Evolutionary conservation across 2,329 filamentous ascomycete genomes (phyloP).

Genomic region (Celoporthe dispersa): DNA sequence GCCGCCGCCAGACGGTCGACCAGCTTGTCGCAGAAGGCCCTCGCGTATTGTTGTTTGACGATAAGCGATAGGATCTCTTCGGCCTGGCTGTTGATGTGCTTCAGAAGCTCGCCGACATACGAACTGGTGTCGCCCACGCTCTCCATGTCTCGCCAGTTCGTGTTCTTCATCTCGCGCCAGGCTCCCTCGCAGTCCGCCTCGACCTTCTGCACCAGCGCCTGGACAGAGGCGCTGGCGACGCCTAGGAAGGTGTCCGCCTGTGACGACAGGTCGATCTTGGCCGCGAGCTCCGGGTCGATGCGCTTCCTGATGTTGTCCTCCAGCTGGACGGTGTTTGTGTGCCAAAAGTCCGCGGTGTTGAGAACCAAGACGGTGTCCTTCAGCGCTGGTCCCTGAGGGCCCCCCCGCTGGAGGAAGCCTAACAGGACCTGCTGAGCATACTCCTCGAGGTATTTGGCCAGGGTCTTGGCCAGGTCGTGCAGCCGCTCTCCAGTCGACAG

Average conservation of each 20-base stretch:
- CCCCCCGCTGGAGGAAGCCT: slow-evolving; percentile 66
- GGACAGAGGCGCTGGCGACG: slow-evolving; percentile 85
- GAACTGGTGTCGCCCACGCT: slow-evolving; percentile 91
- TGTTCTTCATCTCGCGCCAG: slow-evolving; percentile 98
- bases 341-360: slow-evolving; percentile 98
- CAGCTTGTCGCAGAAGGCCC: slow-evolving; percentile 95
- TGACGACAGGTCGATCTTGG: slow-evolving; percentile 83
- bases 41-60: slow-evolving; percentile 89
- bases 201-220: slow-evolving; percentile 81
- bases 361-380: slow-evolving; percentile 85
- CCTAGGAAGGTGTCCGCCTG: slow-evolving; percentile 96
- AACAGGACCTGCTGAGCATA: slow-evolving; percentile 93
- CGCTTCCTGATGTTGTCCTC: slow-evolving; percentile 93
- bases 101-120: slow-evolving; percentile 83
- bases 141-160: slow-evolving; percentile 92
- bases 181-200: slow-evolving; percentile 81
- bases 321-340: slow-evolving; percentile 87
- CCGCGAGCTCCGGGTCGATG: slow-evolving; percentile 77
- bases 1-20: slow-evolving; percentile 82
- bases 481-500: slow-evolving; percentile 88
- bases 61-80: slow-evolving; percentile 77
- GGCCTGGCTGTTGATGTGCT: slow-evolving; percentile 71
- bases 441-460: slow-evolving; percentile 92
- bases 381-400: slow-evolving; percentile 56
- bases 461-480: slow-evolving; percentile 80